These are phyloP conservation scores for Cutaneotrichosporon dermatis DNA, from an alignment of 1,284 basidiomycete genomes.

Conservation along the genomic window DNA sequence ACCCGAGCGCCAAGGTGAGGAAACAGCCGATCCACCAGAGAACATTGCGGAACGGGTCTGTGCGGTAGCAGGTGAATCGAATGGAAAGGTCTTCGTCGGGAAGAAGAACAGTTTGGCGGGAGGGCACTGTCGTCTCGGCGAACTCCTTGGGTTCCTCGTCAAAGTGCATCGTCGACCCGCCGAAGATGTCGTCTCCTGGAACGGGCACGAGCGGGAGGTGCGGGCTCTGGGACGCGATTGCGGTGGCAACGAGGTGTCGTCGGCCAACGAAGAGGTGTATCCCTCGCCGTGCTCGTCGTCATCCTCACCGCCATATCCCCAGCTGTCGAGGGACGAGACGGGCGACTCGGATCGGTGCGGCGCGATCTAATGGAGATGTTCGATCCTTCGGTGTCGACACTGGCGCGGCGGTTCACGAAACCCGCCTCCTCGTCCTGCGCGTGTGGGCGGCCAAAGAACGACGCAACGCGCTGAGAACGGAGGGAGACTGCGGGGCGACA, in stretches of 20 bases:
- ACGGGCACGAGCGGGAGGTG: conserved; percentile 42
- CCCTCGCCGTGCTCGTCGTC: conserved; percentile 32
- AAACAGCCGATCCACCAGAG: conserved; percentile 72
- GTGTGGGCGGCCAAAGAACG: conserved; percentile 38
- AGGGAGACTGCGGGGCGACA: conserved; percentile 25
- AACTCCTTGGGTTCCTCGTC: conserved; percentile 41
- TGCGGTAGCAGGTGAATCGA: conserved; percentile 84
- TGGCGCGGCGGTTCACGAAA: conserved; percentile 10
- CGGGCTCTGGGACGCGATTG: conserved; percentile 44
- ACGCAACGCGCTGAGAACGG: conserved; percentile 43
- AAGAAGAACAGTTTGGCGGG: conserved; percentile 76
- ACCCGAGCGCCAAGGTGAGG: conserved; percentile 66
- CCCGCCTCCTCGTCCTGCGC: conserved; percentile 13
- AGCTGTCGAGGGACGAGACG: conserved; percentile 34
- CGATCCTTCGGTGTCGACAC: conserved; percentile 19
- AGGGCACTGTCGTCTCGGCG: conserved; percentile 31
- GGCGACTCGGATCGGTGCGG: conserved; percentile 20
- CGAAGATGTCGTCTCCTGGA: conserved; percentile 45
- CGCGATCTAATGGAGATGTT: conserved; percentile 21
- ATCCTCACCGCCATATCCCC: conserved; percentile 44
- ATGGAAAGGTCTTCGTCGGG: conserved; percentile 87
- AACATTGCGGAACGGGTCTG: conserved; percentile 60
- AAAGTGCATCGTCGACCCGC: conserved; percentile 25
- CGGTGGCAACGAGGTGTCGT: conserved; percentile 48
- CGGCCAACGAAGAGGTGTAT: conserved; percentile 47